These are phyloP conservation scores for Penicillium egyptiacum DNA, from an alignment of 495 filamentous ascomycete genomes.

Conservation along the genomic window DNA sequence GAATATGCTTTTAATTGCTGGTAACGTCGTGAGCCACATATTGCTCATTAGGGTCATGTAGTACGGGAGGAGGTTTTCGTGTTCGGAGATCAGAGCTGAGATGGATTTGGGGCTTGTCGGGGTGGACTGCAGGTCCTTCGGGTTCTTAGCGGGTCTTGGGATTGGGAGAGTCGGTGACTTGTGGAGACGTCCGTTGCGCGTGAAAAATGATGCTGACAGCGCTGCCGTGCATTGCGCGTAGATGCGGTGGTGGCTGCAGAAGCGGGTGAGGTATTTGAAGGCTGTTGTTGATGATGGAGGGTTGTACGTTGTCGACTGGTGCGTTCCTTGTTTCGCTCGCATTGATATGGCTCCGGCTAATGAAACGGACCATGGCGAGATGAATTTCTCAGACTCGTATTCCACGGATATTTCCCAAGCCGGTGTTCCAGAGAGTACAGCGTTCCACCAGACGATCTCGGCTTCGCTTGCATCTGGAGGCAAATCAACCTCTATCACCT, in stretches of 20 bases:
- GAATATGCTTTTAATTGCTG: background rate
- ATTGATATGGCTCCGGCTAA: background rate
- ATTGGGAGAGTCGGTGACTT: background rate
- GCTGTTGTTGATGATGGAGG: constrained; percentile 1
- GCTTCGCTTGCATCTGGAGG: background rate
- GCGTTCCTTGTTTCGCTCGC: background rate
- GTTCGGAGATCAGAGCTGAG: background rate
- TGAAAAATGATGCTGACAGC: background rate
- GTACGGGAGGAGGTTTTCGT: background rate
- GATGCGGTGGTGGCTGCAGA: background rate
- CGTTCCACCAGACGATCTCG: background rate
- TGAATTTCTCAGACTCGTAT: background rate
- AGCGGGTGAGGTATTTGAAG: background rate
- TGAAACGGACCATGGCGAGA: background rate
- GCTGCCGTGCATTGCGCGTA: background rate
- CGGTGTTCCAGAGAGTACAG: background rate
- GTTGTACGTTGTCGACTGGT: background rate
- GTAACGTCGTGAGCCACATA: background rate
- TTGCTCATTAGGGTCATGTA: constrained; percentile 1
- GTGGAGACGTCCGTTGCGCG: background rate
- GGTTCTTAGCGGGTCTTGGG: background rate
- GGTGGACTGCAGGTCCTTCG: background rate
- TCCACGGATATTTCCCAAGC: background rate
- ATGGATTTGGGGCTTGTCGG: background rate
- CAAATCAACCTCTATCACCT: background rate